Base-by-base conservation (phyloP, 2,329 filamentous ascomycete species). In the Pseudogymnoascus sp. region DNA sequence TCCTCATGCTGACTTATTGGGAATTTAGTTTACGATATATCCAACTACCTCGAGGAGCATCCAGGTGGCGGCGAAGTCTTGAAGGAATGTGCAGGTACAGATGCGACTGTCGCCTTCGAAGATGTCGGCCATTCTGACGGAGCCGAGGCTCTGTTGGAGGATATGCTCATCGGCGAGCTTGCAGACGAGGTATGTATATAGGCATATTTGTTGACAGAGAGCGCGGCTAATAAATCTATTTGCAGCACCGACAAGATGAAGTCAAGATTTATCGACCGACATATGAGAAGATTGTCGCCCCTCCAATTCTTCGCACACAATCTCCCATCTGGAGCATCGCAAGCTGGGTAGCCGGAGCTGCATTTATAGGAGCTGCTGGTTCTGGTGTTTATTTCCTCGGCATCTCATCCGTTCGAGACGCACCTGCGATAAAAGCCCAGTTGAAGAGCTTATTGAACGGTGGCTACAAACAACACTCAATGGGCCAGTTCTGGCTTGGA, bases 81-180 rank as follows among this genome's bases (percentile, higher is more conserved):
- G 42, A 79, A 90, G 64, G 90, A 93, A 66, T 87, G 90, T 28
- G 90, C 82, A 68, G 91, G 91, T 63, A 86, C 87, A 69, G 90
- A 95, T 76, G 87, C 88, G 59, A 90, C 88, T 46, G 87, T 90
- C 72, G 88, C 86, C 43, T 95, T 93, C 71, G 90, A 95, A 77
- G 88, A 93, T 71, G 89, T 91, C 38, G 90, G 90, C 49, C 91
- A 96, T 79, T 91, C 88, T 56, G 88, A 91, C 74, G 86, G 89
- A 75, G 86, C 86, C 63, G 82, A 86, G 63, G 85, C 88, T 75
- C 86, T 88, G 69, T 80, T 89, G 62, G 79, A 83, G 2, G 80
- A 79, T 64, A 73, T 86, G 66, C 73, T 80, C n/a, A 76, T 85
- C 67, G 84, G 83, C 59, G 77, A 68, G 34, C 73, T 87, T 66